Percentiles rank a stretch among this genome's conserved stretches.
phyloP scores from a whole-genome alignment of 2,329 filamentous ascomycete genomes.

The Didymella lethalis region DNA sequence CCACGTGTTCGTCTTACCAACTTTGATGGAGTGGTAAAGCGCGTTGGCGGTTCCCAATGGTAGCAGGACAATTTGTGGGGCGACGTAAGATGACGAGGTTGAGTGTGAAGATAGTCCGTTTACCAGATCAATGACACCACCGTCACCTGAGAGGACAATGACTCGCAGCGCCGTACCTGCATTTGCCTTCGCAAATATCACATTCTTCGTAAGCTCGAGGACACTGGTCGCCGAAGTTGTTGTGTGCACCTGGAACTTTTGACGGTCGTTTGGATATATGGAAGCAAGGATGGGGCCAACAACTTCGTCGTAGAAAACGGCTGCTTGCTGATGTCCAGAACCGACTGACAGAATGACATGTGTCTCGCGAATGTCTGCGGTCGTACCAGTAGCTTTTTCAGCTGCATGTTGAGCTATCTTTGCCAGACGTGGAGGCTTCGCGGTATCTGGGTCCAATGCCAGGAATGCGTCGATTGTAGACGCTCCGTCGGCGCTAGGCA shows the following conservation, averaged over 20 bases:
- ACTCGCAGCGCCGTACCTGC: constrained; percentile 59
- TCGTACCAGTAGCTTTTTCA: constrained; percentile 5
- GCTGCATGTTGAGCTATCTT: constrained; percentile 28
- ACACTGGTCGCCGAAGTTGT: constrained; percentile 73
- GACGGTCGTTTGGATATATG: constrained; percentile 45
- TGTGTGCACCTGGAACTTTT: constrained; percentile 62
- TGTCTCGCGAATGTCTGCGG: constrained; percentile 31
- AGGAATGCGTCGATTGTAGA: constrained; percentile 17
- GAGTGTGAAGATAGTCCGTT: constrained; percentile 65
- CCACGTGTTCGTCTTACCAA: constrained; percentile 50
- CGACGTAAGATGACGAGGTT: constrained; percentile 42
- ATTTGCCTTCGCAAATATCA: constrained; percentile 60
- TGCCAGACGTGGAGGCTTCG: constrained; percentile 29
- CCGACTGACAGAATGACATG: constrained; percentile 57
- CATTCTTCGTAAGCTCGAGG: constrained; percentile 64
- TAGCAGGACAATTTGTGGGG: constrained; percentile 65
- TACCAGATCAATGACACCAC: constrained; percentile 82
- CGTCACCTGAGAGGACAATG: constrained; percentile 85
- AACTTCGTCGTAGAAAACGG: constrained; percentile 49
- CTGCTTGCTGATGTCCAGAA: constrained; percentile 55
- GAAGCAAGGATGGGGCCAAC: constrained; percentile 54
- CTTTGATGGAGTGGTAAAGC: constrained; percentile 55
- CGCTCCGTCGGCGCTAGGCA: constrained; percentile 20
- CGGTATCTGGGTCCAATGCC: constrained; percentile 24
- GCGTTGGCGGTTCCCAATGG: constrained; percentile 63